Conservation (phyloP, 345 rosid species). For the Passiflora organensis region DNA sequence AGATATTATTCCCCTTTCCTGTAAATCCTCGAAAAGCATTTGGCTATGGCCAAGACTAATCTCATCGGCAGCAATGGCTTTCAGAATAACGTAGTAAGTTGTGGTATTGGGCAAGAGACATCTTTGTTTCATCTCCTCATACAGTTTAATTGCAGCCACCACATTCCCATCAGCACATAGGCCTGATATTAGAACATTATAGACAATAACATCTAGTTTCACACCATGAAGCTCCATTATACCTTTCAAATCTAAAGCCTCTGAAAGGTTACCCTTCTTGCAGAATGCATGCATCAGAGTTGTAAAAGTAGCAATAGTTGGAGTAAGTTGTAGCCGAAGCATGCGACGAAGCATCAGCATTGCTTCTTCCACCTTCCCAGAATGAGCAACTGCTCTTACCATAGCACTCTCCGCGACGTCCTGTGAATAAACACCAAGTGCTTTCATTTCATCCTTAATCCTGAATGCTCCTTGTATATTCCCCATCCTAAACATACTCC, state of each 20-base stretch:
- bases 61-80: constrained; percentile 35
- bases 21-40: constrained; percentile 54
- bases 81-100: constrained; percentile 52
- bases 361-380: constrained; percentile 79
- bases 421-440: constrained; percentile 30
- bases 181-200: constrained; percentile 73
- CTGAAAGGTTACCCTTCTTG: constrained; percentile 40
- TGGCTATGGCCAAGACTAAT: constrained; percentile 25
- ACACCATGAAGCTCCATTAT: constrained; percentile 49
- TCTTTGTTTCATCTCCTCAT: constrained; percentile 66
- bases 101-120: constrained; percentile 62
- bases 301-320: constrained; percentile 73
- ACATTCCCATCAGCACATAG: constrained; percentile 51
- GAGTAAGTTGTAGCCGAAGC: constrained; percentile 49
- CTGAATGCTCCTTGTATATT: constrained; percentile 50
- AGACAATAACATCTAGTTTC: constrained; percentile 60
- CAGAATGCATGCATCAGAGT: constrained; percentile 64
- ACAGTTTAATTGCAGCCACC: constrained; percentile 47
- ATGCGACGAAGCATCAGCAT: constrained; percentile 48
- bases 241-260: constrained; percentile 51
- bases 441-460: constrained; percentile 67
- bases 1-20: constrained; percentile 48
- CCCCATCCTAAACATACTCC: constrained; percentile 61
- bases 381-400: constrained; percentile 77
- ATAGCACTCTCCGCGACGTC: constrained; percentile 81